phyloP scores from a whole-genome alignment of 371 early-diverging fungal species.

The Apophysomyces trapeziformis region DNA sequence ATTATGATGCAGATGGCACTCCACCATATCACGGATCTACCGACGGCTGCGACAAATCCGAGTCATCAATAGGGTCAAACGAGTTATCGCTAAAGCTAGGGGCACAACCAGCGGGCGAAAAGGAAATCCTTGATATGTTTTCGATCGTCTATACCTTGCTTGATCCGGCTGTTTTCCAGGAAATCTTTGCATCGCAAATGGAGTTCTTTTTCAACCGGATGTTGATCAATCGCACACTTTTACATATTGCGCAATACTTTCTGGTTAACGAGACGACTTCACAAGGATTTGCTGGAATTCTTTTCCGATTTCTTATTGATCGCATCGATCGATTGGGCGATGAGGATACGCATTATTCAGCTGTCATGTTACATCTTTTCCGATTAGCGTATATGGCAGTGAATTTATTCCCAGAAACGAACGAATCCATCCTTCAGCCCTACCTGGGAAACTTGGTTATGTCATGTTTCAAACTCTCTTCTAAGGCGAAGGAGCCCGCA shows the following conservation, averaged over 20 bases:
- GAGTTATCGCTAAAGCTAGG: slow-evolving; percentile 41
- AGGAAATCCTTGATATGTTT: slow-evolving; percentile 92
- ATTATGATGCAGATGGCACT: slow-evolving; percentile 61
- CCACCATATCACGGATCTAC: slow-evolving; percentile 29
- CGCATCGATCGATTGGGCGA: slow-evolving; percentile 85
- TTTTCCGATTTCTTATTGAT: slow-evolving; percentile 81
- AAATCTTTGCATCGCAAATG: slow-evolving; percentile 91
- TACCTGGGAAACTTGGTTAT: slow-evolving; percentile 90
- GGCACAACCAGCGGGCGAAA: slow-evolving; percentile 74
- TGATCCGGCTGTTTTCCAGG: slow-evolving; percentile 94
- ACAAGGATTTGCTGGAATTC: slow-evolving; percentile 78
- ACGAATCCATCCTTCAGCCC: slow-evolving; percentile 90
- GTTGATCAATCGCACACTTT: slow-evolving; percentile 77
- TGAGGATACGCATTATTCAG: slow-evolving; percentile 73
- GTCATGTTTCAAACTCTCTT: slow-evolving; percentile 83
- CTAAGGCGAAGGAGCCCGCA: slow-evolving; percentile 83
- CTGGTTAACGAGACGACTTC: slow-evolving; percentile 81
- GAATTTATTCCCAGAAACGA: slow-evolving; percentile 89
- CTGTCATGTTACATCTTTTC: slow-evolving; percentile 89
- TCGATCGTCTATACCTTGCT: slow-evolving; percentile 85
- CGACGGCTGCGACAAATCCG: slow-evolving; percentile 23
- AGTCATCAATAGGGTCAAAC: slow-evolving; percentile 42
- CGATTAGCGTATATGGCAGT: slow-evolving; percentile 95
- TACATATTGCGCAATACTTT: slow-evolving; percentile 90
- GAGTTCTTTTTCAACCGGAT: slow-evolving; percentile 85